These are phyloP conservation scores for Pichia kluyveri DNA, from an alignment of 805 yeast genomes.

Conservation along the genomic window DNA sequence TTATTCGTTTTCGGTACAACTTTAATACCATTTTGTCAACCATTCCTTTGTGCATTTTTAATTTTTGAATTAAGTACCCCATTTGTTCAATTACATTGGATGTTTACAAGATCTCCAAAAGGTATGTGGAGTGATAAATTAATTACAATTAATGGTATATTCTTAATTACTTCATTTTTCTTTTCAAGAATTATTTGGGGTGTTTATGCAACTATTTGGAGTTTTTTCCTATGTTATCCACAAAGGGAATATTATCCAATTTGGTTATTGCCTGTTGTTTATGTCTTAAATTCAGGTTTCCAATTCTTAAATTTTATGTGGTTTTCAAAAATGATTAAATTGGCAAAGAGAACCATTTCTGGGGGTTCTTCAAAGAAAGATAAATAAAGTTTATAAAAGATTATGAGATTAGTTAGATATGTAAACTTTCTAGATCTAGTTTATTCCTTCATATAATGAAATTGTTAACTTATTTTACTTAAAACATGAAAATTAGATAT, in stretches of 20 bases:
- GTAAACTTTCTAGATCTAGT: too few relatives aligned
- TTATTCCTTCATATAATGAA: too few relatives aligned
- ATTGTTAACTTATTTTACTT: too few relatives aligned
- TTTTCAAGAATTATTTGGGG: slow-evolving; percentile 82
- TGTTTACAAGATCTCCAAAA: slow-evolving; percentile 65
- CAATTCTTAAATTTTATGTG: slow-evolving; percentile 68
- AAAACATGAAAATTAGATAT: too few relatives aligned
- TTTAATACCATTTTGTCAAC: slow-evolving; percentile 65
- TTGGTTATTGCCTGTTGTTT: slow-evolving; percentile 39
- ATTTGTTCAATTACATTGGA: slow-evolving; percentile 92
- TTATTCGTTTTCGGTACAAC: slow-evolving; percentile 59
- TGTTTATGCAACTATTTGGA: slow-evolving; percentile 56
- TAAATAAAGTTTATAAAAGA: not conserved
- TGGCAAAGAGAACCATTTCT: slow-evolving; percentile 33
- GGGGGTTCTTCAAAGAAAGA: not conserved
- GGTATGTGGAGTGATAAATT: slow-evolving; percentile 49
- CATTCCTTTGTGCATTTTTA: slow-evolving; percentile 76
- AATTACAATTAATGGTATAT: slow-evolving; percentile 60
- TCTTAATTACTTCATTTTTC: slow-evolving; percentile 65
- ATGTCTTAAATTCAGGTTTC: slow-evolving; percentile 52
- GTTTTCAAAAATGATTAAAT: slow-evolving; percentile 78
- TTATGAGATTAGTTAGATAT: too few relatives aligned
- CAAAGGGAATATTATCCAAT: slow-evolving; percentile 33
- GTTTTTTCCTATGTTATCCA: slow-evolving; percentile 37
- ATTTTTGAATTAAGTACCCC: slow-evolving; percentile 88